Evolutionary conservation across 148 eudicot species (phyloP), one percentile per base, ranked within the genome.

Genomic region (Rheum nobile): DNA sequence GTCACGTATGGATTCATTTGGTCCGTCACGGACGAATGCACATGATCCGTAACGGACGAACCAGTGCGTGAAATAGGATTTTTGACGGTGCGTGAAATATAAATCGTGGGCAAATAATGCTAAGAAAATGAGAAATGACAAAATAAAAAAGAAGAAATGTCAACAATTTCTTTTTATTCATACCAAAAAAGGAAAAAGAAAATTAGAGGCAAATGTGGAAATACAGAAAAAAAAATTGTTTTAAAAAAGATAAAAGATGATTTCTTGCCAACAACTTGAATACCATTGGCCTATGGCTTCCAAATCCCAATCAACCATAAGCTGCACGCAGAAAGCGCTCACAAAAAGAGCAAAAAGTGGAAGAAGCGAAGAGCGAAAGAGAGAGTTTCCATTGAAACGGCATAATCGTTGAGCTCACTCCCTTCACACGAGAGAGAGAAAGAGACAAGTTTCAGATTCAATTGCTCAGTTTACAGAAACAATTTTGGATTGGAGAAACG

Each of bases 251-350:
- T 57, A 79, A 47, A 63, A 16, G 37, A 17, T 5, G 34, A 24
- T 59, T 59, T 59, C 4, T 28, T 59, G 28, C 22, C 70, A 61
- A 61, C 65, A 57, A 61, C 37, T 61, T 14, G 68, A 61, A 28
- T n/a, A 61, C 68, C 37, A 65, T 65, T 79, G 75, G 75, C 85
- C 77, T 75, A 69, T 78, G 77, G 44, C 72, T 80, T 85, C 79
- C 46, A 74, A 70, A 79, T 55, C 76, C 61, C 75, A 76, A 78
- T 79, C 46, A 73, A 67, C 85, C 82, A 83, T 77, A 48, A 86
- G 76, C 79, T 72, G 79, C 74, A 76, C 83, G 83, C 76, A 79
- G 71, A 84, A 80, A 78, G 28, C 86, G 80, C 85, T 74, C 57
- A 54, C 48, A 22, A 73, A 17, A 61, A 35, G 52, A 44, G 67